Conservation (phyloP, 495 filamentous ascomycete species). For the Xylaria cubensis region DNA sequence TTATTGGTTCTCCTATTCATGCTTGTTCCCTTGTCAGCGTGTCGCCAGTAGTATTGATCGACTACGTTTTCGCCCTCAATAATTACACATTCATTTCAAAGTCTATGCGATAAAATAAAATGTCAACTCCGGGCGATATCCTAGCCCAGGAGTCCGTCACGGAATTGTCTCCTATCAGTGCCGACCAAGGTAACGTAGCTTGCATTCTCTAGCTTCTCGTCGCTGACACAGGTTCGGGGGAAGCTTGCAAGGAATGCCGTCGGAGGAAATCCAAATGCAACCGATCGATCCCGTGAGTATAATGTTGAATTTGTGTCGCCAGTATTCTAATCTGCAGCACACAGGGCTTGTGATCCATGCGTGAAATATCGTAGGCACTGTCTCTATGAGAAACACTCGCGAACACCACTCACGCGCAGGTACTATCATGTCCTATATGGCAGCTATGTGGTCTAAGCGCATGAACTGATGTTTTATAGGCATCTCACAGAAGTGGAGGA, state of each 20-base stretch:
- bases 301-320: not conserved
- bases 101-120: not conserved
- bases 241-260: constrained; percentile 30
- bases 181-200: not conserved
- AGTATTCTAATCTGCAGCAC: not conserved
- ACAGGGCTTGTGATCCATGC: constrained; percentile 12
- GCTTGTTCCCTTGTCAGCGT: not conserved
- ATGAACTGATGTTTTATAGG: constrained; percentile 1
- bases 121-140: not conserved
- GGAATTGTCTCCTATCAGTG: not conserved
- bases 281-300: not conserved
- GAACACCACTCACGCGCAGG: constrained; percentile 36
- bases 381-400: constrained; percentile 37
- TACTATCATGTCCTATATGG: constrained; percentile 21
- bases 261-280: constrained; percentile 30
- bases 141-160: not conserved
- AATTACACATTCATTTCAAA: not conserved
- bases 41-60: not conserved
- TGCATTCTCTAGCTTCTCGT: not conserved
- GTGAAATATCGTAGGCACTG: constrained; percentile 37
- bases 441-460: not conserved
- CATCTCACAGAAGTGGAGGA: constrained; percentile 33
- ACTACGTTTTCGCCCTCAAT: not conserved
- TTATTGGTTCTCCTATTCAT: not conserved
- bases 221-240: not conserved